Evolutionary conservation across 208 protist genomes (phyloP), one percentile per base, ranked within the genome.

Genomic region (Acanthamoeba triangularis): DNA sequence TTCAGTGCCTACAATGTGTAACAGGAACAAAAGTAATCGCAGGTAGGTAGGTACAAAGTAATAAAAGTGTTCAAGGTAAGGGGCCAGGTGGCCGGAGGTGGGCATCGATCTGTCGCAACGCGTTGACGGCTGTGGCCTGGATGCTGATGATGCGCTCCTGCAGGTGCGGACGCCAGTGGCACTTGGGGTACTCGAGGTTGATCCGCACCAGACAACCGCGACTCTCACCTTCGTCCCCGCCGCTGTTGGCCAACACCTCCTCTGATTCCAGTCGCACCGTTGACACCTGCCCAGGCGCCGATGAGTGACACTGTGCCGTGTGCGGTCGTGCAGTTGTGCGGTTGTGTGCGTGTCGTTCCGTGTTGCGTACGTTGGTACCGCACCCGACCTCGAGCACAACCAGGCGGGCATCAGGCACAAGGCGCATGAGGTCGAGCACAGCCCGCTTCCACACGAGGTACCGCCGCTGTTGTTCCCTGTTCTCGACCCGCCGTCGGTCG

Each of bases 361-460:
- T 49, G 20, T 49, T 59, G 41, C 37, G 49, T 74, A 92, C 85
- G 25, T 92, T 92, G 7, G 85, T 92, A 4, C 85, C 85, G 63
- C 59, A 65, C 35, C 85, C 85, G 8, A 92, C 47, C 41, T 92
- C 85, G 25, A 92, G 85, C 16, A 92, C 37, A 1, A 92, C 85
- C 13, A 92, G 85, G 14, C 35, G 16, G 33, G 85, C 85, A 23
- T 92, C 85, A 7, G 85, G 85, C 20, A 92, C 25, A 0, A 14
- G 59, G 52, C 59, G 28, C 20, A 74, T 2, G 5, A 74, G 8
- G 59, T 92, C 52, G n/a, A 25, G 25, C 30, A 72, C 61, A 8
- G 85, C 85, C 18, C 33, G 14, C 30, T 65, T 76, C 85, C 85
- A 92, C 25, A 33, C 30, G 33, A 35, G 13, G 28, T 74, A 92